A percentile compares a stretch with the other conserved stretches of the same genome.
These are phyloP conservation scores for Globisporangium takayamanum DNA, from an alignment of 352 stramenopile species.

Conservation along the genomic window DNA sequence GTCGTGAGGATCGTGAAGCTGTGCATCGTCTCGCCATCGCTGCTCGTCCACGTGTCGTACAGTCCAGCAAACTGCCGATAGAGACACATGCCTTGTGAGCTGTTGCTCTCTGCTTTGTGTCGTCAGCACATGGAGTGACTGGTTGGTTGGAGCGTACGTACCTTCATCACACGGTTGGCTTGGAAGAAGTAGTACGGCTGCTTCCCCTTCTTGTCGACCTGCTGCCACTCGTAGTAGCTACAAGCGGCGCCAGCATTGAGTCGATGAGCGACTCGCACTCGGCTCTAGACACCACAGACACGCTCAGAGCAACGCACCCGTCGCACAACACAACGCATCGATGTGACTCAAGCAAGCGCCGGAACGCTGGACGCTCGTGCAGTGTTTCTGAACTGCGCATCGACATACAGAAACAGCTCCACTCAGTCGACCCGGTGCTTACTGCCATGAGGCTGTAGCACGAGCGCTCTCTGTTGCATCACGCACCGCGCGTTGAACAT, in stretches of 20 bases:
- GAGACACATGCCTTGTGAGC: background rate
- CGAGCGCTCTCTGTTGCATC: background rate
- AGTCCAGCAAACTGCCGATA: constrained; percentile 70
- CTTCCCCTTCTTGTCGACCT: constrained; percentile 81
- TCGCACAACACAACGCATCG: constrained; percentile 83
- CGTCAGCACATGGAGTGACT: background rate
- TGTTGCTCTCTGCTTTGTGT: too few relatives aligned
- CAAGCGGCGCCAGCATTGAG: background rate
- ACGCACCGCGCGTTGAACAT: constrained; percentile 83
- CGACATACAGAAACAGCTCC: background rate
- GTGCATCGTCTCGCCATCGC: constrained; percentile 59
- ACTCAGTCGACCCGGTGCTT: too few relatives aligned
- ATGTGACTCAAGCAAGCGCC: constrained; percentile 57
- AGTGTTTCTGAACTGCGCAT: constrained; percentile 54
- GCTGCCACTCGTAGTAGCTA: constrained; percentile 90
- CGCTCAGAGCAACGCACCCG: constrained; percentile 24
- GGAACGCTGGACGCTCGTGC: constrained; percentile 65
- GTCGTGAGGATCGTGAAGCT: constrained; percentile 88
- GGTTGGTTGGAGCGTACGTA: constrained; percentile 8
- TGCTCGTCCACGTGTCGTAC: constrained; percentile 77
- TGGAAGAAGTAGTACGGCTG: constrained; percentile 88
- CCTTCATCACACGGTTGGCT: constrained; percentile 41
- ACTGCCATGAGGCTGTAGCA: background rate
- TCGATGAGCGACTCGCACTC: background rate
- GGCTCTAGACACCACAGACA: background rate